phyloP scores from a whole-genome alignment of 495 filamentous ascomycete species.

The Pseudomonodictys pantanalensis region DNA sequence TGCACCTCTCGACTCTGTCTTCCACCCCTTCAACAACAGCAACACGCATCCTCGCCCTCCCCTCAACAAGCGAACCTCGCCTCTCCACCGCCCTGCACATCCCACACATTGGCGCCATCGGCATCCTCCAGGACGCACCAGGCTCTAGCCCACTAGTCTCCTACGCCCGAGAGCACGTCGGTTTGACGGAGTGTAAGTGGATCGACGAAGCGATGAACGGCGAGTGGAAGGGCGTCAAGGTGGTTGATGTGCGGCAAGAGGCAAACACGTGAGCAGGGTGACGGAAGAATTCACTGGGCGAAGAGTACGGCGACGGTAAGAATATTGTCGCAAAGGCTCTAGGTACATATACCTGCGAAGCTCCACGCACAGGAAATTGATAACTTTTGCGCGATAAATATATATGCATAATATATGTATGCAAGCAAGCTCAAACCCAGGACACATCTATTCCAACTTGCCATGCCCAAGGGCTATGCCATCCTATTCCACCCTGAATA shows the following conservation, averaged over 20 bases:
- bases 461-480: too few relatives aligned
- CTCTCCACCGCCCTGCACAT: constrained; percentile 53
- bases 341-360: too few relatives aligned
- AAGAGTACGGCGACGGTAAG: too few relatives aligned
- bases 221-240: constrained; percentile 25
- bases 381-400: too few relatives aligned
- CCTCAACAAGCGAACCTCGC: constrained; percentile 50
- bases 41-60: constrained; percentile 56
- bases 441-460: too few relatives aligned
- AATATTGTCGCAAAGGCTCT: too few relatives aligned
- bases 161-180: constrained; percentile 50
- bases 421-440: too few relatives aligned
- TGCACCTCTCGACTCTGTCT: constrained; percentile 43
- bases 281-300: too few relatives aligned
- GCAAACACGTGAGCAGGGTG: too few relatives aligned
- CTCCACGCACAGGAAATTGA: too few relatives aligned
- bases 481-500: too few relatives aligned
- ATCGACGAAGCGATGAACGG: constrained; percentile 32
- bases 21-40: constrained; percentile 50
- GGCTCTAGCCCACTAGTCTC: constrained; percentile 50
- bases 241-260: constrained; percentile 2
- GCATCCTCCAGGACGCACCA: constrained; percentile 50
- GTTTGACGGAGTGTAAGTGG: constrained; percentile 42
- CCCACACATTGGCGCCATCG: constrained; percentile 59
- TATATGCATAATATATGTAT: too few relatives aligned